These are phyloP conservation scores for Trypanosoma avium DNA, from an alignment of 208 protist species.

Conservation along the genomic window DNA sequence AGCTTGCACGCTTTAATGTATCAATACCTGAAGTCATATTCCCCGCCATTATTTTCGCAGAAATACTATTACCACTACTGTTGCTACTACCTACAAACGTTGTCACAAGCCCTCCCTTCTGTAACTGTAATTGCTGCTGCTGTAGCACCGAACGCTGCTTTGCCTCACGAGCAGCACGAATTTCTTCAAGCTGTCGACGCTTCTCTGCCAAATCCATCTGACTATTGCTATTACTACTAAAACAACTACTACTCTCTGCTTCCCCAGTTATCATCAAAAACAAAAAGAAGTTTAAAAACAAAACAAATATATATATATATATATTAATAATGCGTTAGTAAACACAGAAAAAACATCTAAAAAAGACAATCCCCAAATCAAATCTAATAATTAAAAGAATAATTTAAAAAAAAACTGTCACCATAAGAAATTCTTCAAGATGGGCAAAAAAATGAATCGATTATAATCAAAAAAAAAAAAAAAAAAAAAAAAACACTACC, in stretches of 20 bases:
- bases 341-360: too few species aligned
- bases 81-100: background rate
- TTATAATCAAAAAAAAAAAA: background rate
- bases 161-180: constrained; percentile 52
- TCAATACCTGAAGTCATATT: background rate
- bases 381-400: too few species aligned
- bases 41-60: too few species aligned
- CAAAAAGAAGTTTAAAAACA: constrained; percentile 1
- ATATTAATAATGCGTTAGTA: constrained; percentile 7
- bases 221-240: background rate
- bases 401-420: too few species aligned
- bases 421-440: background rate
- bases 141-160: constrained; percentile 56
- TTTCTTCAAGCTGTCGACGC: constrained; percentile 53
- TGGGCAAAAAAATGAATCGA: background rate
- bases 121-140: constrained; percentile 17
- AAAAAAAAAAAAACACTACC: background rate
- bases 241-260: too few species aligned
- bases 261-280: background rate
- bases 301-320: background rate
- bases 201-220: constrained; percentile 70
- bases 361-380: too few species aligned
- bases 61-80: too few species aligned
- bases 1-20: background rate
- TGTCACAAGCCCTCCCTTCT: background rate